Evolutionary conservation across 345 rosid species (phyloP), one percentile per base, ranked within the genome.

Genomic region (Hibiscus trionum): DNA sequence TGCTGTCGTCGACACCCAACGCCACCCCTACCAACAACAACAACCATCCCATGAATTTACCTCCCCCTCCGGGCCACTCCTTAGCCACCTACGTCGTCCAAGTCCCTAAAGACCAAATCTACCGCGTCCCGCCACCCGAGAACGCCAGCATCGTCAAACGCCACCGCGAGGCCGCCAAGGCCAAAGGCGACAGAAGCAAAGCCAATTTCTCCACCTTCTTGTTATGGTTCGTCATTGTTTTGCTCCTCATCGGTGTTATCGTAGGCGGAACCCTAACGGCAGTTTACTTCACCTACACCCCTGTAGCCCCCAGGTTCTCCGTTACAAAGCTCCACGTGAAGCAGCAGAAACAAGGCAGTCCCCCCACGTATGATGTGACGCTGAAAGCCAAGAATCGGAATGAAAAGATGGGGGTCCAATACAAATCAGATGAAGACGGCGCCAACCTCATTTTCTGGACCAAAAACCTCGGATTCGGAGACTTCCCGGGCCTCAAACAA

Each of bases 311-410:
- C 0, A 11, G 27, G 3, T 66, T 66, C 70, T 46, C 70, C 16
- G 37, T 66, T 26, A 24, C 70, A 12, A 66, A 14, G 37, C 21
- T 66, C 39, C 56, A 14, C 0, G 70, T 47, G 2, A 66, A 46
- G 56, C 35, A 2, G 55, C 76, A 11, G 46, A 71, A 27, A 2
- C 72, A 2, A 69, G 50, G 55, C 2, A 42, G 50, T 19, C 58
- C 44, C 11, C 60, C 75, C 1, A 31, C 8, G 0, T 82, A 74
- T 14, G 64, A 79, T 2, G 63, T 82, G 37, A 69, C 49, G 2
- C 52, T 89, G 50, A 73, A 71, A 72, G 81, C 74, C 1, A 44
- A 78, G 14, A 88, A 91, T 50, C 79, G 77, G 0, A 86, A 88
- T 19, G 63, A 53, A 1, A 78, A 74, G 15, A 53, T 81, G 72